Evolutionary conservation across 805 yeast genomes (phyloP).

Genomic region (Grigorovia humatica): DNA sequence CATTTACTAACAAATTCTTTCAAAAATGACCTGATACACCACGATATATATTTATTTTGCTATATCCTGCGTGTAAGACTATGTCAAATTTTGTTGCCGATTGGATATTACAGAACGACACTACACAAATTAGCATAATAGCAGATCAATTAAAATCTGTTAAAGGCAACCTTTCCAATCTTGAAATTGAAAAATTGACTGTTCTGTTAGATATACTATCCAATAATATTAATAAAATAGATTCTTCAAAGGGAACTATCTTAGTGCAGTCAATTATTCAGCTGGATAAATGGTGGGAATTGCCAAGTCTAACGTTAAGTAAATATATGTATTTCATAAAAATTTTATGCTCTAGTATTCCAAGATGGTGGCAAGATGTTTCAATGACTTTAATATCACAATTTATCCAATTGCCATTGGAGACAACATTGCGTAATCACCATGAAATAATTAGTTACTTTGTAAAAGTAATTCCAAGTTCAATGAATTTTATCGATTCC

Average conservation of each 20-base stretch:
- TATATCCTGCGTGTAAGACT: neutral
- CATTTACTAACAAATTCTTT: slow-evolving; percentile 10
- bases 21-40: neutral
- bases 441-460: slow-evolving; percentile 60
- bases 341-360: slow-evolving; percentile 73
- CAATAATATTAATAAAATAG: slow-evolving; percentile 58
- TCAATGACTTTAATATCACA: slow-evolving; percentile 55
- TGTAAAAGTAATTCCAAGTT: slow-evolving; percentile 69
- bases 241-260: slow-evolving; percentile 36
- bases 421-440: slow-evolving; percentile 34
- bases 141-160: slow-evolving; percentile 52
- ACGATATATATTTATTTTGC: too few species aligned
- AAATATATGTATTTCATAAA: slow-evolving; percentile 62
- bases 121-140: slow-evolving; percentile 46
- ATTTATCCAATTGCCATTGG: slow-evolving; percentile 32
- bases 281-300: slow-evolving; percentile 49
- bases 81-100: neutral
- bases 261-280: slow-evolving; percentile 54
- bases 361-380: slow-evolving; percentile 87
- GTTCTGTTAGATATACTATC: slow-evolving; percentile 49
- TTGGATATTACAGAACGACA: slow-evolving; percentile 32
- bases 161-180: slow-evolving; percentile 39
- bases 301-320: slow-evolving; percentile 35
- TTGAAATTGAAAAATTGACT: slow-evolving; percentile 42
- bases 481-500: slow-evolving; percentile 52